Evolutionary conservation across 164 flowering plant genomes (phyloP).

Genomic region (Umbilicus rupestris): DNA sequence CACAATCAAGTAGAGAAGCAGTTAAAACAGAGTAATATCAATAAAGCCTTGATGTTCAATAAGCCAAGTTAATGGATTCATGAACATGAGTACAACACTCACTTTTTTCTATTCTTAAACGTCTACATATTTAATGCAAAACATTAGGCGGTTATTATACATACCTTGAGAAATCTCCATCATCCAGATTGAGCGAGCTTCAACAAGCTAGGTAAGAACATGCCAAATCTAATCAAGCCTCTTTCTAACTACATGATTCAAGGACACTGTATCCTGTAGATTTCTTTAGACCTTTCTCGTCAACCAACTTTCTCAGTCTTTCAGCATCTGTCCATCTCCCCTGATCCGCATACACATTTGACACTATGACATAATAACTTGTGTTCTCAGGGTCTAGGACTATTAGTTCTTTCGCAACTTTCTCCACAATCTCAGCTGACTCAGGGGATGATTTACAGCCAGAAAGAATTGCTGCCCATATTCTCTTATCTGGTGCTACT

Average conservation of each 20-base stretch:
- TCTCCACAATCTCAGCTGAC: constrained; percentile 31
- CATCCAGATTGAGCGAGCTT: too few species aligned
- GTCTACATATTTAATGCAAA: neutral
- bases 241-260: constrained; percentile 8
- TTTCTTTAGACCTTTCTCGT: constrained; percentile 29
- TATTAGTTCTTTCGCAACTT: constrained; percentile 28
- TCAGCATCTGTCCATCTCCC: constrained; percentile 43
- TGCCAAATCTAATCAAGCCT: too few species aligned
- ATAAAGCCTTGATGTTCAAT: neutral
- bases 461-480: constrained; percentile 53
- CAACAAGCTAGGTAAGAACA: too few species aligned
- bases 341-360: constrained; percentile 43
- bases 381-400: constrained; percentile 35
- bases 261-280: constrained; percentile 31
- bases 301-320: constrained; percentile 32
- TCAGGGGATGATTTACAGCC: constrained; percentile 33
- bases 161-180: neutral
- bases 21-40: neutral
- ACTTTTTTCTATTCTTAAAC: neutral
- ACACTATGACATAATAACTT: constrained; percentile 33
- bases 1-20: neutral
- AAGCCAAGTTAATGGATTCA: neutral
- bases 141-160: neutral
- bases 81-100: neutral
- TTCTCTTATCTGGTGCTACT: constrained; percentile 37